phyloP scores from a whole-genome alignment of 1,139 yeast species.

The Taiozyma sp. region DNA sequence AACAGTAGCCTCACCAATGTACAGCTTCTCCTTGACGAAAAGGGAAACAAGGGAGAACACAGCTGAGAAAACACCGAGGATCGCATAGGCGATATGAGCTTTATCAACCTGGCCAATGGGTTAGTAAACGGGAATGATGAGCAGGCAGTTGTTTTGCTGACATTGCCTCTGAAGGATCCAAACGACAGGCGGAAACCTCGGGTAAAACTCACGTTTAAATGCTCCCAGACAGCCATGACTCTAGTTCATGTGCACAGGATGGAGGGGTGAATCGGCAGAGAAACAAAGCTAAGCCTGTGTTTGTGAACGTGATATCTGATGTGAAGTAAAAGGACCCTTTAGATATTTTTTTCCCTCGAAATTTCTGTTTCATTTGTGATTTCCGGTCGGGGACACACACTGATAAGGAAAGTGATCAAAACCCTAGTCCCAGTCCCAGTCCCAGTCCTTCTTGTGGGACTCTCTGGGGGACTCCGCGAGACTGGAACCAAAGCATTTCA shows the following conservation, averaged over 20 bases:
- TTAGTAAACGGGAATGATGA: background rate
- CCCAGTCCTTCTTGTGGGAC: too few relatives aligned
- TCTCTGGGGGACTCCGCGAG: too few relatives aligned
- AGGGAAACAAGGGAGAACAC: conserved; percentile 85
- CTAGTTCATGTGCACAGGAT: background rate
- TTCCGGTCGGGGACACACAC: too few relatives aligned
- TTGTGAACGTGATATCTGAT: background rate
- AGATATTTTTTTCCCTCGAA: background rate
- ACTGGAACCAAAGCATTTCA: too few relatives aligned
- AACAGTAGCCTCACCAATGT: conserved; percentile 94
- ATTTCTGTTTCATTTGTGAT: too few relatives aligned
- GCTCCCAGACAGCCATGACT: background rate
- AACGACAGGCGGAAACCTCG: too few relatives aligned
- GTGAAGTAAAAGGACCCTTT: background rate
- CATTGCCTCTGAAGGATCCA: background rate
- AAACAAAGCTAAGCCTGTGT: background rate
- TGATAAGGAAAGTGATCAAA: too few relatives aligned
- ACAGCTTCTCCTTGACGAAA: conserved; percentile 82
- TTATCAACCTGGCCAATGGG: conserved; percentile 32
- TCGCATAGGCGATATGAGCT: conserved; percentile 89
- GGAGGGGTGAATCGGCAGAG: background rate
- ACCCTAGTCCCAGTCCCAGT: too few relatives aligned
- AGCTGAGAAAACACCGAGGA: conserved; percentile 85
- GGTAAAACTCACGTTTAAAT: background rate
- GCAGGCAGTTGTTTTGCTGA: background rate